Base-by-base conservation (phyloP, 257 asterid genomes). In the Nicotiana knightiana region DNA sequence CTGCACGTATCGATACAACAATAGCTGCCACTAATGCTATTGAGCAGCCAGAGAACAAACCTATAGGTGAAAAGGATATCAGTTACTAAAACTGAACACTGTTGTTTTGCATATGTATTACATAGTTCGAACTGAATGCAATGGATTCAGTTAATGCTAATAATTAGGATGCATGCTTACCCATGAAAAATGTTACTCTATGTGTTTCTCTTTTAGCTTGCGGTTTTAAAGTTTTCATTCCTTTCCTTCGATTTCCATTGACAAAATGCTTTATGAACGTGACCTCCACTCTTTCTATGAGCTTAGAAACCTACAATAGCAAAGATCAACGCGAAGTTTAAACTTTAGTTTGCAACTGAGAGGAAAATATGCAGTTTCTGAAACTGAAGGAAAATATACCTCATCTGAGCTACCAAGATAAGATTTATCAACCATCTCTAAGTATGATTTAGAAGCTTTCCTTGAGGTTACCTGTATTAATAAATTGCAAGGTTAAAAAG, bases 391-490 rank as follows among this genome's bases (percentile, higher is more conserved):
- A 76, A 17, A 57, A n/a, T 88, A 43, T 84, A 94, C 98, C 97
- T 93, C 97, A 82, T 92, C 96, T 16, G 92, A 93, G 84, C 89
- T 88, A 62, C 98, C 92, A 16, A 92, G 92, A 62, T 81, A 87
- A 5, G 98, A 94, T 24, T 83, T 90, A 53, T 94, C 97, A 57
- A 93, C 90, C 97, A 91, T 93, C 30, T 92, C 89, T 66, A 93
- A 59, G 85, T 92, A 94, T 35, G 93, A 77, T 81, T 88, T 92
- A 21, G 98, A 92, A 87, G 96, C 98, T 83, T 86, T 88, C 86
- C 97, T 92, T 61, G 96, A 90, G 16, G 98, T 88, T 37, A 93
- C 83, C 98, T 92, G 89, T 84, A 83, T 15, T 32, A 32, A n/a
- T 10, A 4, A 48, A 73, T 51, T 73, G 43, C 8, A 51, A 13